These are phyloP conservation scores for Geosmithia flava DNA, from an alignment of 2,329 filamentous ascomycete species.

Conservation along the genomic window DNA sequence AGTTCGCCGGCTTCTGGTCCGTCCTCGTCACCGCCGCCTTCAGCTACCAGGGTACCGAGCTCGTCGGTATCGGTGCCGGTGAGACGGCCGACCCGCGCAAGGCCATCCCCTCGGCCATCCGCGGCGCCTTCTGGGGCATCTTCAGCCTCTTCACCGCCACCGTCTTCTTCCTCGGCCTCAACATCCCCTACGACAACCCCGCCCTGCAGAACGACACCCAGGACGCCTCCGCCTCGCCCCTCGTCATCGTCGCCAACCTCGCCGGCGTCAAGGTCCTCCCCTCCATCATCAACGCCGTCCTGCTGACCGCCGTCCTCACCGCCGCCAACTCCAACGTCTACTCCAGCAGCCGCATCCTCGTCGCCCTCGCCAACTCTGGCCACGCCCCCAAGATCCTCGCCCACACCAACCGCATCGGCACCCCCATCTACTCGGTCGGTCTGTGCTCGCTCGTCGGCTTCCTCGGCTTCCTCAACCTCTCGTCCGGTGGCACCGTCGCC, in stretches of 20 bases:
- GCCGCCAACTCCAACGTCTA: constrained; percentile 71
- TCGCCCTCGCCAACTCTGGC: constrained; percentile 52
- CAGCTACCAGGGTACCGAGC: constrained; percentile 60
- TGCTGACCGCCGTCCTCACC: constrained; percentile 66
- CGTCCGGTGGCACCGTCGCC: constrained; percentile 41
- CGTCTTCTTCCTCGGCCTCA: constrained; percentile 59
- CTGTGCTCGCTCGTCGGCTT: constrained; percentile 43
- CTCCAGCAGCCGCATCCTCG: constrained; percentile 55
- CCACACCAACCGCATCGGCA: constrained; percentile 46
- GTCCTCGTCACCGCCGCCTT: constrained; percentile 54
- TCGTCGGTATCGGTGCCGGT: constrained; percentile 67
- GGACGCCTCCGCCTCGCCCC: constrained; percentile 52
- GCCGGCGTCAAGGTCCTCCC: constrained; percentile 54
- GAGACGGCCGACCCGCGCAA: constrained; percentile 63
- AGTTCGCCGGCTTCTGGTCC: constrained; percentile 59
- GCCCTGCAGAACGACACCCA: constrained; percentile 36
- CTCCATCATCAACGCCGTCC: constrained; percentile 64
- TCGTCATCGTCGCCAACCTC: constrained; percentile 46
- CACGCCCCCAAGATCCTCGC: constrained; percentile 49
- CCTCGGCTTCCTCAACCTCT: constrained; percentile 57
- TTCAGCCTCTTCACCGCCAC: constrained; percentile 53
- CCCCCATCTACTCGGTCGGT: constrained; percentile 49
- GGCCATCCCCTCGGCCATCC: constrained; percentile 60
- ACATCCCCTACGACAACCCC: constrained; percentile 50
- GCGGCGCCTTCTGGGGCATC: constrained; percentile 65